Conservation (phyloP, 2,329 filamentous ascomycete genomes). For the Neurospora sp. region DNA sequence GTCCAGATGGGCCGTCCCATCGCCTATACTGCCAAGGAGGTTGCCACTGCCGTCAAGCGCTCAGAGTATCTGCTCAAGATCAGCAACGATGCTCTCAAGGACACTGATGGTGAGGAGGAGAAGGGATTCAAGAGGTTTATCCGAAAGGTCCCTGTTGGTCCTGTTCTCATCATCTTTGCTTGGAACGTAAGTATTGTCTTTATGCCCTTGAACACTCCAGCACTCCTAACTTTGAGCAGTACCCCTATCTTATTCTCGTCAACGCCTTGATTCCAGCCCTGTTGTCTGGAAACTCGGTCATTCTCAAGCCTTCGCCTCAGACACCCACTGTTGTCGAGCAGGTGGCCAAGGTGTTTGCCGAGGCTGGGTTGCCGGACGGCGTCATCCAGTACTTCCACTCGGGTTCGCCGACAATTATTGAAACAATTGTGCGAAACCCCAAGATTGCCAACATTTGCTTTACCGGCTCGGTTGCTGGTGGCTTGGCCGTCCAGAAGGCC, state of each 20-base stretch:
- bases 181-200: slow-evolving; percentile 66
- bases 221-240: slow-evolving; percentile 39
- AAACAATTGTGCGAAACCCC: slow-evolving; percentile 67
- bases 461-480: slow-evolving; percentile 83
- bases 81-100: slow-evolving; percentile 65
- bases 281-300: slow-evolving; percentile 80
- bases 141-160: slow-evolving; percentile 77
- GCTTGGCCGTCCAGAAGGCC: slow-evolving; percentile 74
- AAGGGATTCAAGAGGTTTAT: slow-evolving; percentile 86
- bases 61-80: slow-evolving; percentile 81
- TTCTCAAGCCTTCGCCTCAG: slow-evolving; percentile 90
- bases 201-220: background rate
- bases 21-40: slow-evolving; percentile 72
- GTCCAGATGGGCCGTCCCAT: slow-evolving; percentile 95
- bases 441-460: slow-evolving; percentile 79
- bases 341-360: slow-evolving; percentile 61
- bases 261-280: slow-evolving; percentile 91
- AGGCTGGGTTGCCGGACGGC: slow-evolving; percentile 71
- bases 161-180: slow-evolving; percentile 80
- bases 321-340: slow-evolving; percentile 88
- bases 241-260: slow-evolving; percentile 86
- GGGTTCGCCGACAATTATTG: slow-evolving; percentile 66
- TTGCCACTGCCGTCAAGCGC: slow-evolving; percentile 75
- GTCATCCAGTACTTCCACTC: slow-evolving; percentile 91
- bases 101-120: slow-evolving; percentile 74